Evolutionary conservation across 768 basidiomycete species (phyloP), one percentile per base, ranked within the genome.

Genomic region (Butyriboletus loyo): DNA sequence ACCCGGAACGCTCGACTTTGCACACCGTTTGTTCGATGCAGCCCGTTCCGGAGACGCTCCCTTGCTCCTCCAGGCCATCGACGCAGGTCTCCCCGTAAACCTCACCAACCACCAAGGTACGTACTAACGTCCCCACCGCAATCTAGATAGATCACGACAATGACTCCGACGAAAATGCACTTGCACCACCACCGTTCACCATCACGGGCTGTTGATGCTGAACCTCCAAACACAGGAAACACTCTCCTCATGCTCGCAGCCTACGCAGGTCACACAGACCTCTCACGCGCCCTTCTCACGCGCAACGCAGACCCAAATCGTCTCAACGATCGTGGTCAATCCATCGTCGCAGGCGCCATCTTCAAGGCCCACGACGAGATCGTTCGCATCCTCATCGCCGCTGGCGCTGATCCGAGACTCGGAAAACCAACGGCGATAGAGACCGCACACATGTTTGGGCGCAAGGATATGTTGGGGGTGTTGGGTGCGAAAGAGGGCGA

Each of bases 191-290:
- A n/a, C n/a, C n/a, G 1, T 30, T 30, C 8, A 9, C 30, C 30
- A 30, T 27, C 5, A 27, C 27, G 27, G 27, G 7, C 27, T 27
- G 27, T 7, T 27, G 27, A 3, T 27, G 27, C 27, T 7, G 6
- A 27, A 10, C 30, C 30, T 11, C 30, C 10, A 30, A 30, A 34
- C 9, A 24, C 61, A 85, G 89, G 89, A 21, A 90, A 91, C 65
- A 87, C 87, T 5, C 73, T 92, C 7, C 72, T 91, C 48, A 91
- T 91, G 87, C 79, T 89, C 46, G 83, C 85, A 4, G 80, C 88
- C 2, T 91, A 91, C 62, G 71, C 81, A 21, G 88, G 88, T 1
- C 85, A 89, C 58, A 66, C 71, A 0, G 70, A 75, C 2, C 78
- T 87, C 19, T 72, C 80, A 2, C 71, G 72, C 41, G 76, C 75